A percentile compares a stretch with the other conserved stretches of the same genome.
Evolutionary conservation across 208 protist genomes (phyloP).

Genomic region (Wallacemonas sp.): DNA sequence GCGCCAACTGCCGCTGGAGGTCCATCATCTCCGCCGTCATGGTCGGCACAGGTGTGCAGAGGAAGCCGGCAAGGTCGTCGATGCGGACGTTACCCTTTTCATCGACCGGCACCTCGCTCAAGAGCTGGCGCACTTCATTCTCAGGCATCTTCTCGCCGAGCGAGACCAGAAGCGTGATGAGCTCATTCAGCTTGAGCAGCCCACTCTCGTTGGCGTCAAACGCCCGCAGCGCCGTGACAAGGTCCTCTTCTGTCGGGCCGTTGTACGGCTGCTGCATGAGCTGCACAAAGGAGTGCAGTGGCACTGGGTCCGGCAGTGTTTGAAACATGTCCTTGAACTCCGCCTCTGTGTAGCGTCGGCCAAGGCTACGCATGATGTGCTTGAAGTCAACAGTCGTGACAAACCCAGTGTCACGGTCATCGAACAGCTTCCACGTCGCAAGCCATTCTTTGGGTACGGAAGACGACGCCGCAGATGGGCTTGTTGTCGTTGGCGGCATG

Average conservation of each 20-base stretch:
- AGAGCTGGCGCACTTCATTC: conserved; percentile 75
- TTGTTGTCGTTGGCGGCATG: not conserved
- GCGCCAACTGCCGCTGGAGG: conserved; percentile 75
- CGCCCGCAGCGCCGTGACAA: conserved; percentile 76
- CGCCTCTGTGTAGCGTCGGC: conserved; percentile 86
- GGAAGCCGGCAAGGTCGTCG: conserved; percentile 76
- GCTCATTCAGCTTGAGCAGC: conserved; percentile 63
- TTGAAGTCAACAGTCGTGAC: conserved; percentile 80
- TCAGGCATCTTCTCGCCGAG: conserved; percentile 90
- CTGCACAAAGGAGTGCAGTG: conserved; percentile 64
- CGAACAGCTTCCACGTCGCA: conserved; percentile 89
- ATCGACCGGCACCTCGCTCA: conserved; percentile 75
- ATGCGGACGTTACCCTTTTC: conserved; percentile 76
- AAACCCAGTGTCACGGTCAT: conserved; percentile 67
- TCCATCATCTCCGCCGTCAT: conserved; percentile 86
- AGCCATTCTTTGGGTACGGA: conserved; percentile 75
- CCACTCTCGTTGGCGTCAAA: conserved; percentile 81
- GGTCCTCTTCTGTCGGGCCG: conserved; percentile 85
- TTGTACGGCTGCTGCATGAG: conserved; percentile 89
- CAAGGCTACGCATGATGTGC: conserved; percentile 87
- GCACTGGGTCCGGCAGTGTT: conserved; percentile 54
- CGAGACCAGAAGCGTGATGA: conserved; percentile 81
- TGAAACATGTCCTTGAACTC: conserved; percentile 81
- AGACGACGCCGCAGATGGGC: not conserved
- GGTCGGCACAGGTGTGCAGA: conserved; percentile 84